These are phyloP conservation scores for Diospyros lotus DNA, from an alignment of 148 eudicot genomes.

Conservation along the genomic window DNA sequence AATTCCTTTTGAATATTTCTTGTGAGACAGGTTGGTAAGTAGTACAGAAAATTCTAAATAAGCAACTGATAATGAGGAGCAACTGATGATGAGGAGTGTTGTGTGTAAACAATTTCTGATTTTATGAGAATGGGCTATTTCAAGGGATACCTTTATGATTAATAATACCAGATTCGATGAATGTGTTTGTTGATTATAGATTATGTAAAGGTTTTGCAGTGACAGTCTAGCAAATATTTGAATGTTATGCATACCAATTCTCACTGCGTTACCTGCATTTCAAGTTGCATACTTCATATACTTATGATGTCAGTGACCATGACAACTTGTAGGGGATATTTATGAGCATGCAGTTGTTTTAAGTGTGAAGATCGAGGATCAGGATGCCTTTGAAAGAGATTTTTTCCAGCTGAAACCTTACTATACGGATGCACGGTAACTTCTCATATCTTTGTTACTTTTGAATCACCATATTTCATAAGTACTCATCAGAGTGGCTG, in stretches of 20 bases:
- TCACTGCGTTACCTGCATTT: background rate
- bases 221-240: background rate
- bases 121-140: background rate
- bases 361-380: slow-evolving; percentile 92
- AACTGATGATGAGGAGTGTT: background rate
- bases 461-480: too few relatives aligned
- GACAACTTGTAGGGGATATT: slow-evolving; percentile 62
- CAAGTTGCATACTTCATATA: background rate
- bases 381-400: slow-evolving; percentile 93
- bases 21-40: background rate
- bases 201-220: background rate
- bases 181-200: background rate
- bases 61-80: background rate
- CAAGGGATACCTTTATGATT: too few relatives aligned
- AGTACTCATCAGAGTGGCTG: background rate
- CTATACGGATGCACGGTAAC: slow-evolving; percentile 85
- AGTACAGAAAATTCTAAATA: too few relatives aligned
- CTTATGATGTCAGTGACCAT: background rate
- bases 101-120: background rate
- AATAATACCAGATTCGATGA: background rate
- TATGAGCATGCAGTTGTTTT: slow-evolving; percentile 93
- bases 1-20: background rate
- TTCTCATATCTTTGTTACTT: background rate
- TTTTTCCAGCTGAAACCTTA: slow-evolving; percentile 91
- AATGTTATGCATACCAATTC: background rate